Conservation (phyloP, 2,329 filamentous ascomycete species). For the Pleomassaria siparia region DNA sequence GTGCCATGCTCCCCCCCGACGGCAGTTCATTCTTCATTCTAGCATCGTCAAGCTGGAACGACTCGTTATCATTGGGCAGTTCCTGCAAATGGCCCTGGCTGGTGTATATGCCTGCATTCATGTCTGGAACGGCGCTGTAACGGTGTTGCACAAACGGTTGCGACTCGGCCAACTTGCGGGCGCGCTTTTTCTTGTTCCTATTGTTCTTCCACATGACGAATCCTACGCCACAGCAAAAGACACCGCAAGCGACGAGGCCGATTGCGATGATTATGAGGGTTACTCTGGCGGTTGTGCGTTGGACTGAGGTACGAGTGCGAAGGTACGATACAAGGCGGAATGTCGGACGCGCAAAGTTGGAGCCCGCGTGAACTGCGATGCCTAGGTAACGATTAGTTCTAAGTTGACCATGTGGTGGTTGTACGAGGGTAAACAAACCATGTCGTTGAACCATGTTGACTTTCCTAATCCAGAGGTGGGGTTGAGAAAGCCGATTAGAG, state of each 20-base stretch:
- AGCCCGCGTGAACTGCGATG: not conserved
- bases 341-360: not conserved
- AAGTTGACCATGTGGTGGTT: not conserved
- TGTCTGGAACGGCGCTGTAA: conserved; percentile 5
- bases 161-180: not conserved
- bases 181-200: not conserved
- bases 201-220: conserved; percentile 8
- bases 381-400: not conserved
- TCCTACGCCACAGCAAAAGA: conserved; percentile 9
- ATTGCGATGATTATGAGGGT: conserved; percentile 3
- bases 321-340: not conserved
- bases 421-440: not conserved
- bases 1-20: not conserved
- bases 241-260: not conserved
- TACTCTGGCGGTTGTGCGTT: conserved; percentile 1
- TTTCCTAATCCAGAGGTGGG: too few relatives aligned
- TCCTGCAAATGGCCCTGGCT: conserved; percentile 4
- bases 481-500: too few relatives aligned
- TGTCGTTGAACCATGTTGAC: conserved; percentile 1
- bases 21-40: not conserved
- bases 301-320: not conserved
- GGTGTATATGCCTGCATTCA: conserved; percentile 1
- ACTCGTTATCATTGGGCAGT: conserved; percentile 4
- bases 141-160: conserved; percentile 1
- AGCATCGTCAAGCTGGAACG: not conserved